Percentiles rank a stretch among this genome's conserved stretches.
These are phyloP conservation scores for Claviceps paspali DNA, from an alignment of 2,329 filamentous ascomycete genomes.

Conservation along the genomic window DNA sequence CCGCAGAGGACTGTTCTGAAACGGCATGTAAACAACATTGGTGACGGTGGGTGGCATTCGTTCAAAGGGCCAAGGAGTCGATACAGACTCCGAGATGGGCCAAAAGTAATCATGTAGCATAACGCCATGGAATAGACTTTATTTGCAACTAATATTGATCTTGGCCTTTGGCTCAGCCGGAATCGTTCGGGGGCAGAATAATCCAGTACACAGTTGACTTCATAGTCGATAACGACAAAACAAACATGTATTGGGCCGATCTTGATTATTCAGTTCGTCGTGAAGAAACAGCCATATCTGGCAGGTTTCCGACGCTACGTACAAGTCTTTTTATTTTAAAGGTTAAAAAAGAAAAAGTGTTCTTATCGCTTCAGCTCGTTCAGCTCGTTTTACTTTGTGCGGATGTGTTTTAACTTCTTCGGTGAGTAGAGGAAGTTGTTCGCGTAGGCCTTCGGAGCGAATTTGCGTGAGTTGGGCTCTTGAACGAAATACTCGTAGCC, in stretches of 20 bases:
- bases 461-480: slow-evolving; percentile 79
- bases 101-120: no score
- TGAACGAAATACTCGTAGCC: slow-evolving; percentile 99
- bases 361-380: no score
- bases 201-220: background rate
- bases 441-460: slow-evolving; percentile 85
- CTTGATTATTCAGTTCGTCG: background rate
- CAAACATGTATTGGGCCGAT: background rate
- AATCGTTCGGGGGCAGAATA: no score
- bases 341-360: no score
- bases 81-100: background rate
- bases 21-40: background rate
- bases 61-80: background rate
- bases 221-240: background rate
- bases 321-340: background rate
- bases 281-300: background rate
- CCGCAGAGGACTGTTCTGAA: background rate
- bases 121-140: background rate
- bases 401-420: slow-evolving; percentile 75
- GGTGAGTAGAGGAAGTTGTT: slow-evolving; percentile 86
- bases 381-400: slow-evolving; percentile 50
- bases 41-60: background rate
- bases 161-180: background rate
- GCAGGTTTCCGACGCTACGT: no score
- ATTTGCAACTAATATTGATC: background rate